These are phyloP conservation scores for Ilyonectria sp. DNA, from an alignment of 2,329 filamentous ascomycete species.

Conservation along the genomic window DNA sequence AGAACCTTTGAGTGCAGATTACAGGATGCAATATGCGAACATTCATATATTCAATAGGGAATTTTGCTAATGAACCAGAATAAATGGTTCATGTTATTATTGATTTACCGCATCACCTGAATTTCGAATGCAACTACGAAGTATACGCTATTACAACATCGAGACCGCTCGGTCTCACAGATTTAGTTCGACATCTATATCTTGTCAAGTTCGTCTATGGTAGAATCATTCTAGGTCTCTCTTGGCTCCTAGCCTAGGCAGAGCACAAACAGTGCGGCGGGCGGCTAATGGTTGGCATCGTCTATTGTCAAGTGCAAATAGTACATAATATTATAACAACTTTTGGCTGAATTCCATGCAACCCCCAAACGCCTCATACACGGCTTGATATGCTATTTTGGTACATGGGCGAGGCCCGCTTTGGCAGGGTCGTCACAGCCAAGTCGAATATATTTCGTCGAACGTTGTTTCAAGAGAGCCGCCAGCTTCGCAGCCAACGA, in stretches of 20 bases:
- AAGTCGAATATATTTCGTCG: neutral
- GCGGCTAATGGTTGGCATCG: neutral
- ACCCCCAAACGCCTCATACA: slow-evolving; percentile 20
- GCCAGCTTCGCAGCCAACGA: neutral
- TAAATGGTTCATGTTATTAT: too few species aligned
- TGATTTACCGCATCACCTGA: too few species aligned
- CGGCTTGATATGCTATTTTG: slow-evolving; percentile 7
- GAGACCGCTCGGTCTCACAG: neutral
- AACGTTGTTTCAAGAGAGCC: neutral
- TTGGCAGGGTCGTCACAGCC: neutral
- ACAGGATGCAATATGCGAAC: too few species aligned
- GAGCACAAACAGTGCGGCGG: neutral
- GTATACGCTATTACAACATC: neutral
- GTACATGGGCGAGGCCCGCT: neutral
- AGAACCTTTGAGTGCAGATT: too few species aligned
- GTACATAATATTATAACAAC: slow-evolving; percentile 26
- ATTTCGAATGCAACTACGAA: too few species aligned
- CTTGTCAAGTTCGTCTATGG: neutral
- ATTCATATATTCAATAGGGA: too few species aligned
- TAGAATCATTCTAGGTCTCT: neutral
- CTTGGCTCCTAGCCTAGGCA: neutral
- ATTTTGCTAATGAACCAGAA: too few species aligned
- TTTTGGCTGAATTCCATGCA: slow-evolving; percentile 7
- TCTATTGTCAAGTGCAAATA: slow-evolving; percentile 16
- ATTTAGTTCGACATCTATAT: neutral